Base-by-base conservation (phyloP, 257 asterid genomes). In the Capsicum chinense region DNA sequence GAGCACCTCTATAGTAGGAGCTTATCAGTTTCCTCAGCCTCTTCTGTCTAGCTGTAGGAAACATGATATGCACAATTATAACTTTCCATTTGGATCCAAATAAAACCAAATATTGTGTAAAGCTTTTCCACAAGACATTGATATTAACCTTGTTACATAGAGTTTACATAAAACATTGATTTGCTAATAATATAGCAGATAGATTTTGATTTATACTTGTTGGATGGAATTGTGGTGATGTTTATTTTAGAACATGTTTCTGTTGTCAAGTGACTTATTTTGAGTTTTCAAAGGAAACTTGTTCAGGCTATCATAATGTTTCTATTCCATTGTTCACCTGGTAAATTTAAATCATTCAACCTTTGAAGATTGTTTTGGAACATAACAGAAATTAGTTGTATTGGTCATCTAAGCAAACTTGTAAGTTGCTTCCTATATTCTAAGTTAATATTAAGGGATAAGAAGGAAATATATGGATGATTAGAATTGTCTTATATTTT, bases 21-120 rank as follows among this genome's bases (percentile, higher is more conserved):
- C 90, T 91, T 12, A 91, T 89, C 70, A 91, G 84, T 50, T 91
- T 94, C 91, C 98, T 91, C 90, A 95, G 94, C 88, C 97, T 93
- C 89, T 95, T 98, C 84, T 95, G 99, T 88, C 99, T 98, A 90
- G 99, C 99, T 94, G 97, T 88, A 90, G 59, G 68, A 85, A 67
- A 80, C 19, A 83, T 47, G 58, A 82, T 42, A 54, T 84, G 70
- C 19, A 52, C 67, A 6, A 35, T 81, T 63, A 47, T 11, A 47
- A 81, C 21, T 50, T 62, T 81, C 60, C 62, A 21, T 47, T 3
- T 63, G 11, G 58, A 63, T 66, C 78, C 7, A 64, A n/a, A 13
- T 48, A 81, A 54, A 81, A 63, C 2, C 3, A 63, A 68, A n/a
- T 26, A 4, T 10, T 47, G 8, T 14, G 47, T 21, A 12, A 74